A percentile compares a stretch with the other conserved stretches of the same genome.
phyloP scores from a whole-genome alignment of 345 rosid genomes.

The Eucalyptus cloeziana region DNA sequence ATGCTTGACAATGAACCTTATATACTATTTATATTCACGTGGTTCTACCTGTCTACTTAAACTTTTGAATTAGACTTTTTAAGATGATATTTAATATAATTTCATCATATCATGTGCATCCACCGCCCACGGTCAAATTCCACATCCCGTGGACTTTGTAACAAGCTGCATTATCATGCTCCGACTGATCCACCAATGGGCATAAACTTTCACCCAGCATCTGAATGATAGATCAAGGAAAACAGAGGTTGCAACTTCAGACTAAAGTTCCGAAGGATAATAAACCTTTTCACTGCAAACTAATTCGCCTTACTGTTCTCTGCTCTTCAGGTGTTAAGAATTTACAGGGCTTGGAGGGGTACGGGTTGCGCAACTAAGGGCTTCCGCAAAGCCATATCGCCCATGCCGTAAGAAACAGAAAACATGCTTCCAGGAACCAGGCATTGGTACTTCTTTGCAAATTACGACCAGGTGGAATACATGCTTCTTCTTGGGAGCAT shows the following conservation, averaged over 20 bases:
- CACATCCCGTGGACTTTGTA: slow-evolving; percentile 5
- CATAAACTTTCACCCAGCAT: slow-evolving; percentile 68
- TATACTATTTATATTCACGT: too few species aligned
- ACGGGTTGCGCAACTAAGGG: slow-evolving; percentile 32
- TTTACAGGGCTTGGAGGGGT: slow-evolving; percentile 55
- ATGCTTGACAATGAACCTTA: neutral
- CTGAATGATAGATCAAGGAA: slow-evolving; percentile 2
- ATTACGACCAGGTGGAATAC: slow-evolving; percentile 44
- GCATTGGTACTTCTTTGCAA: slow-evolving; percentile 39
- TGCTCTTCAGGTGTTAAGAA: slow-evolving; percentile 53
- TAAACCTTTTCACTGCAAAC: neutral
- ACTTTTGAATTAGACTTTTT: too few species aligned
- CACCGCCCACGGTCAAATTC: neutral
- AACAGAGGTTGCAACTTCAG: neutral
- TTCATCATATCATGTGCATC: neutral
- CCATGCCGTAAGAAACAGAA: slow-evolving; percentile 47
- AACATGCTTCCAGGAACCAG: slow-evolving; percentile 41
- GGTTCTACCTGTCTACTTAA: accelerated
- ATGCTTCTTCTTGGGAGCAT: slow-evolving; percentile 69
- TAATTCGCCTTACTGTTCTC: slow-evolving; percentile 30
- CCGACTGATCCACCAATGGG: slow-evolving; percentile 62
- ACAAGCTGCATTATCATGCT: slow-evolving; percentile 43
- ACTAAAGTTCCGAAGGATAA: neutral
- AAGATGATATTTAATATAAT: too few species aligned
- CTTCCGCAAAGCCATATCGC: slow-evolving; percentile 41